phyloP scores from a whole-genome alignment of 225 moss, liverwort and hornwort species.

The Bryoerythrophyllum caledonicum region DNA sequence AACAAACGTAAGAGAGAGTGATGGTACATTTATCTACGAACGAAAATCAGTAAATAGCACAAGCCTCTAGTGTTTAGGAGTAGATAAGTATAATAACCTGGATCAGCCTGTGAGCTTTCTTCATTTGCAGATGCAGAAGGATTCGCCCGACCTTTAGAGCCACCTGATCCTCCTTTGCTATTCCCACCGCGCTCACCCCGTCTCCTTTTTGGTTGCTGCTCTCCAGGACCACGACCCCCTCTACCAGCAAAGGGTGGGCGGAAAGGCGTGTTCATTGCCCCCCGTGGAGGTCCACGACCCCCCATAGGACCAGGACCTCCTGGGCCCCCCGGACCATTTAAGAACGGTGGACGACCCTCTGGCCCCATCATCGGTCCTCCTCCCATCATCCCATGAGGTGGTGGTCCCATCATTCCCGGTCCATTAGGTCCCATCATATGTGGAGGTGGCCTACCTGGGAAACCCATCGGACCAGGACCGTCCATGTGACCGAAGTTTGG shows the following conservation, averaged over 20 bases:
- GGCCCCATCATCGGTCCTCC: conserved; percentile 76
- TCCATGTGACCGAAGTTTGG: conserved; percentile 94
- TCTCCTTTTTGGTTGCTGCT: conserved; percentile 75
- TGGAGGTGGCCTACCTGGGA: conserved; percentile 83
- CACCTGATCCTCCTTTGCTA: conserved; percentile 57
- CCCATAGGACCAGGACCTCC: conserved; percentile 85
- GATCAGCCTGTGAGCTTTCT: conserved; percentile 72
- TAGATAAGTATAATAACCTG: conserved; percentile 36
- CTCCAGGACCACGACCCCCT: conserved; percentile 74
- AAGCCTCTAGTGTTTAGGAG: not conserved
- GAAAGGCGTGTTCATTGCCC: conserved; percentile 76
- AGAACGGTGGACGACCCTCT: conserved; percentile 80
- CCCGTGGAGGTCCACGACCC: conserved; percentile 73
- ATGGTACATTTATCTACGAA: not conserved
- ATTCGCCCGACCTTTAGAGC: conserved; percentile 57
- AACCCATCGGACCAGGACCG: conserved; percentile 89
- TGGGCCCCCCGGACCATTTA: conserved; percentile 68
- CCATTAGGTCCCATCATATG: conserved; percentile 90
- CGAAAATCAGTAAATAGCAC: not conserved
- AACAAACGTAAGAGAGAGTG: not conserved
- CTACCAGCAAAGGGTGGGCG: conserved; percentile 83
- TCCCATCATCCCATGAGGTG: conserved; percentile 81
- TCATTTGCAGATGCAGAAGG: conserved; percentile 45
- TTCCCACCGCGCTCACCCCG: conserved; percentile 71
- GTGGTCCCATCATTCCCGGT: conserved; percentile 94